Conservation (phyloP, 2,329 filamentous ascomycete species). For the Cordyceps farinosa region DNA sequence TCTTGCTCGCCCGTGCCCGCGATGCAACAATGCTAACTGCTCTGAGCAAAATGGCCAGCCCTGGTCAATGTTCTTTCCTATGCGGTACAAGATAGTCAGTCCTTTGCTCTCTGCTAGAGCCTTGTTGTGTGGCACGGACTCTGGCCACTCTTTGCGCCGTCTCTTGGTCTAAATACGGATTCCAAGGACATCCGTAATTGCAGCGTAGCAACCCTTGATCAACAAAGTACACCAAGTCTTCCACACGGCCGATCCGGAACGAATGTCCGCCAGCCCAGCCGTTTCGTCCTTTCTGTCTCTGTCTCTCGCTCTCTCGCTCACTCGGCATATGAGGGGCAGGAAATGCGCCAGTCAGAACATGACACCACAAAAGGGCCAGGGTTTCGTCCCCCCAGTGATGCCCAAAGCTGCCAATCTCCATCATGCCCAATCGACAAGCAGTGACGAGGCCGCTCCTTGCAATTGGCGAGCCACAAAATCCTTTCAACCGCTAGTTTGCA, state of each 20-base stretch:
- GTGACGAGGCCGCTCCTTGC: neutral
- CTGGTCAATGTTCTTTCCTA: neutral
- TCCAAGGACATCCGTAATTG: conserved; percentile 5
- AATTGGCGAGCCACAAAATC: conserved; percentile 6
- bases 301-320: neutral
- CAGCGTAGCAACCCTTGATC: conserved; percentile 11
- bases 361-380: conserved; percentile 2
- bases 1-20: conserved; percentile 22
- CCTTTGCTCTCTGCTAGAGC: neutral
- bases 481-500: conserved; percentile 1
- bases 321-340: neutral
- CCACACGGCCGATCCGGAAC: neutral
- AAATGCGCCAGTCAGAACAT: conserved; percentile 1
- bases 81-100: conserved; percentile 9
- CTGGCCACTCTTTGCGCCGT: neutral
- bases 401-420: conserved; percentile 9
- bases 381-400: conserved; percentile 5
- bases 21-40: conserved; percentile 48
- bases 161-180: neutral
- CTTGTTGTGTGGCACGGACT: neutral
- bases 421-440: conserved; percentile 11
- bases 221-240: neutral
- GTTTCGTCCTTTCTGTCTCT: neutral
- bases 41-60: neutral
- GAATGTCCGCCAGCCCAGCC: conserved; percentile 3